These are phyloP conservation scores for Chiua virens DNA, from an alignment of 768 basidiomycete genomes.

Conservation along the genomic window DNA sequence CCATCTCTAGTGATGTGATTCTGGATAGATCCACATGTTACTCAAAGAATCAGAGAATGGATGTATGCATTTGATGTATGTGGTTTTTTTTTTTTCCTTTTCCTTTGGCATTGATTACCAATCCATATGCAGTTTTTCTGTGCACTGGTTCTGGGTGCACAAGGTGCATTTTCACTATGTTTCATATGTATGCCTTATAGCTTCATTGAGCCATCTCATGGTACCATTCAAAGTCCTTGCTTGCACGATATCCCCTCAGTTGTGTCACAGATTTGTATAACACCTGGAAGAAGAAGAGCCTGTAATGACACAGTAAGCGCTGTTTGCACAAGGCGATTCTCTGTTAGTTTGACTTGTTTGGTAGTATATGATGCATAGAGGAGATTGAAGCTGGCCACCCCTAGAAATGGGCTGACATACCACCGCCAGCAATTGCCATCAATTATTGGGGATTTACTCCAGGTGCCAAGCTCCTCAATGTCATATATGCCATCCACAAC, in stretches of 20 bases:
- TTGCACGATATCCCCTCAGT: slow-evolving; percentile 72
- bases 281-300: slow-evolving; percentile 96
- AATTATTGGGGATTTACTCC: slow-evolving; percentile 88
- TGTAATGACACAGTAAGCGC: slow-evolving; percentile 80
- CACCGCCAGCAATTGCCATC: slow-evolving; percentile 87
- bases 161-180: slow-evolving; percentile 88
- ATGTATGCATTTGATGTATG: slow-evolving; percentile 88
- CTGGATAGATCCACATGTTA: slow-evolving; percentile 88
- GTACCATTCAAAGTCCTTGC: slow-evolving; percentile 53
- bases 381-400: slow-evolving; percentile 82
- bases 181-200: slow-evolving; percentile 54
- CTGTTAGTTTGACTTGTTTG: slow-evolving; percentile 13
- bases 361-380: slow-evolving; percentile 70
- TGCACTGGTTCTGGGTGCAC: slow-evolving; percentile 80
- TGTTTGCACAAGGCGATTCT: slow-evolving; percentile 16
- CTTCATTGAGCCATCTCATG: slow-evolving; percentile 12
- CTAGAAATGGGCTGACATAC: slow-evolving; percentile 74
- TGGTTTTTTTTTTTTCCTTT: slow-evolving; percentile 2
- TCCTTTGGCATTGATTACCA: slow-evolving; percentile 8
- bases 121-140: slow-evolving; percentile 58
- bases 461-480: slow-evolving; percentile 79
- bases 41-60: slow-evolving; percentile 97
- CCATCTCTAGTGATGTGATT: slow-evolving; percentile 45
- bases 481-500: slow-evolving; percentile 87
- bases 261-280: slow-evolving; percentile 90